Percentiles rank a stretch among this genome's conserved stretches.
phyloP scores from a whole-genome alignment of 805 yeast genomes.

The Kregervanrija fluxuum region DNA sequence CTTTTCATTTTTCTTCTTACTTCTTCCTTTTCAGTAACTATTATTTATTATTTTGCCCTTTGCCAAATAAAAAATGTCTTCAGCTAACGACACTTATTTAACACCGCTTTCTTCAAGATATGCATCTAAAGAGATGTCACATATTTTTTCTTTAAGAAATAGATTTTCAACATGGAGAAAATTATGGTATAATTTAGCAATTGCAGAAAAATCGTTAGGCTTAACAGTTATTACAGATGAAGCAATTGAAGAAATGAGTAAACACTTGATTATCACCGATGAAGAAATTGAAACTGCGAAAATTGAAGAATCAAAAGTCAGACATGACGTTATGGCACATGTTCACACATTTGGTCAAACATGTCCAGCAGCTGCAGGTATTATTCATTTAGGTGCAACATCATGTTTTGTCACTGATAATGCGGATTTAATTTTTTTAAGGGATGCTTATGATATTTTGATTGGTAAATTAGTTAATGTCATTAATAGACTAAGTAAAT shows the following conservation, averaged over 20 bases:
- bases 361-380: constrained; percentile 95
- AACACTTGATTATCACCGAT: constrained; percentile 77
- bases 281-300: constrained; percentile 87
- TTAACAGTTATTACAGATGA: constrained; percentile 78
- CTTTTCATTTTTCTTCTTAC: no score
- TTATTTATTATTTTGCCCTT: no score
- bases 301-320: constrained; percentile 91
- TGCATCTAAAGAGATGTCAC: constrained; percentile 96
- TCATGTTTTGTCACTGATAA: constrained; percentile 97
- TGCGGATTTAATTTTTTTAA: constrained; percentile 91
- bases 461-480: constrained; percentile 96
- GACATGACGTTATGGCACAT: constrained; percentile 99
- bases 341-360: constrained; percentile 91
- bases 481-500: constrained; percentile 79
- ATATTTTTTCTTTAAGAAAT: constrained; percentile 84
- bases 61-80: constrained; percentile 3
- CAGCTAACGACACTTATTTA: constrained; percentile 60
- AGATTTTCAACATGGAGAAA: constrained; percentile 98
- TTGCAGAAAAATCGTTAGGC: constrained; percentile 91
- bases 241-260: constrained; percentile 80
- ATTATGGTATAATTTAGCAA: constrained; percentile 90
- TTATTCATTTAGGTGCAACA: constrained; percentile 96
- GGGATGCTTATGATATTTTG: constrained; percentile 90
- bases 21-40: no score
- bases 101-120: constrained; percentile 96